Base-by-base conservation (phyloP, 1,284 basidiomycete genomes). In the Entoloma clypeatum region DNA sequence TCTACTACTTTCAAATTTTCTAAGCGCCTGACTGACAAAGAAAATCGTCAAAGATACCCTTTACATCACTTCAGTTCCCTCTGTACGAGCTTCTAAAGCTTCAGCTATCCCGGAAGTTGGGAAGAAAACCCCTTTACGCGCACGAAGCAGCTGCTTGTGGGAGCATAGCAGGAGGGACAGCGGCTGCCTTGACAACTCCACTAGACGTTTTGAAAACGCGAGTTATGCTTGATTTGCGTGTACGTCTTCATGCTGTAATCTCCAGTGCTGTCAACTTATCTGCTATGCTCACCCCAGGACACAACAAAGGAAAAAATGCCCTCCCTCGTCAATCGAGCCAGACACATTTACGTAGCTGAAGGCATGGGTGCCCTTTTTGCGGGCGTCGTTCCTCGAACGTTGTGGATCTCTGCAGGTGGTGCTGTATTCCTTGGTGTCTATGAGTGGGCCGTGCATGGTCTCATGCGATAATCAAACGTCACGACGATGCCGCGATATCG, bases 61-160 rank as follows among this genome's bases (percentile, higher is more conserved):
- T 99, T 69, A 96, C 95, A 1, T 95, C 92, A 8, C 72, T 99
- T 17, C 96, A 99, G 61, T 99, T 99, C 60, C 96, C 96, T 0
- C 65, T 99, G 17, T 99, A 98, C 58, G 96, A 99, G 66, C 71
- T 79, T 27, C 70, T 99, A 49, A 99, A 99, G 62, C 51, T 70
- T 1, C 69, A 72, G 22, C 60, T 86, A 5, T 79, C 86, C 0
- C 52, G 55, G n/a, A 64, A 56, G 17, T 52, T 79, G 7, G 62
- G 72, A 19, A 59, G 74, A 42, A 71, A 81, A 56, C 76, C 74
- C 1, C 72, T 92, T 4, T 78, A 77, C 39, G 81, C 85, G 2
- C 80, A 87, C 55, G 89, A 97, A 64, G 93, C 93, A 0, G 95
- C 93, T 0, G 56, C 86, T 2, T 98, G 95, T 52, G 96, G 96